These are phyloP conservation scores for Ceratobasidium sp. DNA, from an alignment of 1,284 basidiomycete species.

Conservation along the genomic window DNA sequence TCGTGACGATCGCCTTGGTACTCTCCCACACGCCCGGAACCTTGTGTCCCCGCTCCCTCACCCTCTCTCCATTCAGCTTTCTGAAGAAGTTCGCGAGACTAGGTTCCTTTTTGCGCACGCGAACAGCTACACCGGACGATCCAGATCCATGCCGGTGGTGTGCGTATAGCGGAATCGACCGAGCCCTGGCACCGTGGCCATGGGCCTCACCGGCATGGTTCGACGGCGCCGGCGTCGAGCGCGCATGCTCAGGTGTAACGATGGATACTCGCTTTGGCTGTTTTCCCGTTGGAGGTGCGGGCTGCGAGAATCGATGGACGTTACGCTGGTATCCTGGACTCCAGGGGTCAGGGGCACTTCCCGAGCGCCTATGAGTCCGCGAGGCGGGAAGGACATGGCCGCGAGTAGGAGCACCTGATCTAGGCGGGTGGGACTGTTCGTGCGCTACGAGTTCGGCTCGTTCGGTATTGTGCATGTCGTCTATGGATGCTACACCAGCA, in stretches of 20 bases:
- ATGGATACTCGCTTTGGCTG: not conserved
- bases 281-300: not conserved
- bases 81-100: slow-evolving; percentile 17
- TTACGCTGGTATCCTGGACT: slow-evolving; percentile 31
- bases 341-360: slow-evolving; percentile 28
- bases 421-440: not conserved
- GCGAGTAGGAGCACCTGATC: not conserved
- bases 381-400: slow-evolving; percentile 4
- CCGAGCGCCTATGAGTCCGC: not conserved
- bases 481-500: slow-evolving; percentile 9
- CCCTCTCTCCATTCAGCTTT: slow-evolving; percentile 11
- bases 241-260: not conserved
- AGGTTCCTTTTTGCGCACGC: slow-evolving; percentile 14
- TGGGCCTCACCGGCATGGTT: not conserved
- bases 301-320: not conserved
- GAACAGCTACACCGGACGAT: not conserved
- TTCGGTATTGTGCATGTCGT: slow-evolving; percentile 32
- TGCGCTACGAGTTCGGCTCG: not conserved
- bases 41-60: slow-evolving; percentile 32
- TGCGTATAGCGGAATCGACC: slow-evolving; percentile 13
- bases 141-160: slow-evolving; percentile 19
- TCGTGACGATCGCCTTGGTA: slow-evolving; percentile 43
- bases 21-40: slow-evolving; percentile 39
- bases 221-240: not conserved
- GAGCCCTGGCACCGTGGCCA: not conserved